Evolutionary conservation across 305 asterid species (phyloP).

Genomic region (Fraxinus xanthoxyloides): DNA sequence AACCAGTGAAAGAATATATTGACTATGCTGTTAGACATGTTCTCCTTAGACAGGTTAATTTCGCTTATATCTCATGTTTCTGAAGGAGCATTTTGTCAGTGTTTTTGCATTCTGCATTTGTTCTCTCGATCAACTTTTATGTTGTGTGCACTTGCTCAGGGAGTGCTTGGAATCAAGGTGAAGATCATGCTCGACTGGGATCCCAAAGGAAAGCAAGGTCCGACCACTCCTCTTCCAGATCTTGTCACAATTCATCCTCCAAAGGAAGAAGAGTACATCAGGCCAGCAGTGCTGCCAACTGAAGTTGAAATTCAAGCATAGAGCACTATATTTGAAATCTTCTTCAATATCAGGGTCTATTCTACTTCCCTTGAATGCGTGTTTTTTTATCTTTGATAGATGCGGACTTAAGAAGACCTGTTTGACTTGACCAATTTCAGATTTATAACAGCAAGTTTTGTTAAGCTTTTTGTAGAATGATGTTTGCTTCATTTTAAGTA

Average conservation of each 20-base stretch:
- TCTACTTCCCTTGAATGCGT: neutral
- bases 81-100: neutral
- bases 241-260: neutral
- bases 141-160: neutral
- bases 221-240: neutral
- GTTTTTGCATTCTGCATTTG: neutral
- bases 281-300: neutral
- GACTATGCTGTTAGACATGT: slow-evolving; percentile 35
- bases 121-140: neutral
- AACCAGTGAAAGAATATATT: slow-evolving; percentile 34
- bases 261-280: neutral
- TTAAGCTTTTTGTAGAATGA: neutral
- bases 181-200: slow-evolving; percentile 7
- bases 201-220: slow-evolving; percentile 3
- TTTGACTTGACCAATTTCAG: neutral
- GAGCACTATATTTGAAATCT: neutral
- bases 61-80: neutral
- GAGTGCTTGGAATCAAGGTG: slow-evolving; percentile 6
- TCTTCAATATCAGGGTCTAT: neutral
- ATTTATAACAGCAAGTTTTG: neutral
- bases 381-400: neutral
- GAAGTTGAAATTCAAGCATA: neutral
- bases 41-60: slow-evolving; percentile 30
- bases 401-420: neutral
- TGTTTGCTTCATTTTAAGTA: neutral